Base-by-base conservation (phyloP, 257 asterid genomes). In the Dorcoceras hygrometricum region DNA sequence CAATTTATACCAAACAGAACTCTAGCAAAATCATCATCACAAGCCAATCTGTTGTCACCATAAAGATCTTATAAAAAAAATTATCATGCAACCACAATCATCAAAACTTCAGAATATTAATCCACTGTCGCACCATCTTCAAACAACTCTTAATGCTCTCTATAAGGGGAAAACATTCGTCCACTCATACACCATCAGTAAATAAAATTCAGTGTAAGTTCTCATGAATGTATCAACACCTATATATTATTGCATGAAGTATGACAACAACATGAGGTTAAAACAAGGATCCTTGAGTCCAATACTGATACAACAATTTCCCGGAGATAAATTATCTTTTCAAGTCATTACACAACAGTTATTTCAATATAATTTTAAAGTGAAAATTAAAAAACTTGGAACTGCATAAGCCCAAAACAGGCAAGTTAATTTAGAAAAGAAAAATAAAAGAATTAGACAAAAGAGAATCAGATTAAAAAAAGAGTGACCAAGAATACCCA, bases 401-500 rank as follows among this genome's bases (percentile, higher is more conserved):
- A 70, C n/a, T 53, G 65, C 54, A 73, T 36, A 36, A 54, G 54
- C 54, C 22, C 54, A 46, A 46, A 22, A 26, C 20, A 1, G 18
- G 12, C 3, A 62, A 55, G 23, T 28, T 23, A 8, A 55, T 6
- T 20, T 65, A 0, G 8, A 25, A 20, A 43, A 9, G 11, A 5
- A 11, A 48, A 26, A 56, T 4, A 2, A 62, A 55, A 59, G 24
- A 55, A 3, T 6, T 65, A 23, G 4, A 51, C 12, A n/a, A 54
- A 68, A 43, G 46, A 22, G 59, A 39, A 3, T 39, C 63, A 39
- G 12, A 72, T 58, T 5, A 48, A 28, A 7, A 57, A 54, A 57
- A 20, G 39, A 31, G 25, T 6, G 50, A 5, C 3, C 19, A 23
- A 68, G 50, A 23, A 27, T 67, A 31, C 89, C 81, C 76, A 90